A percentile compares a stretch with the other conserved stretches of the same genome.
Evolutionary conservation across 257 asterid genomes (phyloP).

Genomic region (Marsdenia floribunda): DNA sequence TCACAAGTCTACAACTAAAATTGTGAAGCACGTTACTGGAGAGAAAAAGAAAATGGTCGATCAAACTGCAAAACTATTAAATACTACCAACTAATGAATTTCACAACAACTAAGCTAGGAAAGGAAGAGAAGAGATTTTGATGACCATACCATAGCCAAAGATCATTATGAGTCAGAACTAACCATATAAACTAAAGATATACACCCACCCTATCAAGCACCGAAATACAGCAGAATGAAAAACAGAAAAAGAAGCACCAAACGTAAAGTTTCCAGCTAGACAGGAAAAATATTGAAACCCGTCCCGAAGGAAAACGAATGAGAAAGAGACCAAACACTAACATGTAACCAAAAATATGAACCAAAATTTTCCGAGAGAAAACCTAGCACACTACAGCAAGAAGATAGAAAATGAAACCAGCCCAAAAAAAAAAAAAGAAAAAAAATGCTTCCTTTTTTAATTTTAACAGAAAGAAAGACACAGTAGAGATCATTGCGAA

Average conservation of each 20-base stretch:
- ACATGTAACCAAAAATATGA: neutral
- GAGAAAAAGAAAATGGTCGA: neutral
- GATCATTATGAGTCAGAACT: constrained; percentile 2
- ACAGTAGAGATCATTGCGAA: neutral
- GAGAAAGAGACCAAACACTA: neutral
- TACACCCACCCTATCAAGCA: too few relatives aligned
- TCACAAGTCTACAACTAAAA: constrained; percentile 13
- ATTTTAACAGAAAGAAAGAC: neutral
- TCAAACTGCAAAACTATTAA: neutral
- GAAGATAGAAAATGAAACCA: neutral
- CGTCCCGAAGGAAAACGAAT: neutral
- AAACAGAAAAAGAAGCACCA: neutral
- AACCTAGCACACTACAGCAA: constrained; percentile 6
- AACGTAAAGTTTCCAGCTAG: neutral
- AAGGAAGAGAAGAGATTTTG: neutral
- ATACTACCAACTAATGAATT: constrained; percentile 7
- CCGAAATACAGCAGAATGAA: neutral
- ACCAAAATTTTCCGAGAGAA: neutral
- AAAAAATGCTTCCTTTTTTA: neutral
- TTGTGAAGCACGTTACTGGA: neutral
- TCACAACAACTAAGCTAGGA: neutral
- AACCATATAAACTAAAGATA: neutral
- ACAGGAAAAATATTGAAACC: neutral
- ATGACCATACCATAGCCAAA: neutral
- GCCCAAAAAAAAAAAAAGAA: too few relatives aligned